Evolutionary conservation across 2,329 filamentous ascomycete species (phyloP), one percentile per base, ranked within the genome.

Genomic region (Arthrobotrys musiformis): DNA sequence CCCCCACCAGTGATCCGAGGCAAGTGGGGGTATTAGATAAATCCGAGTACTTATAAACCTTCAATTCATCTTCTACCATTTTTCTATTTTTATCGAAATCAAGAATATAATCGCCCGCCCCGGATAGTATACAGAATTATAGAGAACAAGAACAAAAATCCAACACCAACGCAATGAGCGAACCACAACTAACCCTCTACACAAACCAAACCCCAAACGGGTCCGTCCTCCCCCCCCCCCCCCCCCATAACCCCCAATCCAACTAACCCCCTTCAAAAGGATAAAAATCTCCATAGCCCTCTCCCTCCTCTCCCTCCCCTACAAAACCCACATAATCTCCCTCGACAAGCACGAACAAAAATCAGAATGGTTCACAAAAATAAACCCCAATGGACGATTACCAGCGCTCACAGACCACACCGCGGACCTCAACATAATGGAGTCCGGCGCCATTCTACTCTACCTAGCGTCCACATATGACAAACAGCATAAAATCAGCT

Each of bases 361-460:
- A 81, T 88, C 94, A 83, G 89, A 89, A 15, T 96, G 92, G 93
- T 97, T 94, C 84, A 88, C 96, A 28, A 90, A 90, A 63, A 96
- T 97, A 85, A 97, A 97, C 84, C 93, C 93, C 79, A 97, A 97
- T 83, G 93, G 93, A 79, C 91, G 93, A 80, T 97, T 97, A 81
- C 94, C 93, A 2, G 93, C 93, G 70, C 81, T 97, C 61, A 95
- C 92, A 6, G 93, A 97, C 83, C 89, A 91, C 84, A 92, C 68
- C 44, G 60, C 58, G 0, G 95, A 82, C 85, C 86, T 97, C 82
- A 87, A 88, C 70, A 83, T 97, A 17, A 97, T 96, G 82, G 93
- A 97, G 84, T 92, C 89, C 79, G 93, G 92, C 70, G 89, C 90
- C 79, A 95, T 97, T 82, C 86, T 96, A 85, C 89, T 93, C 83